Evolutionary conservation across 805 yeast genomes (phyloP).

Genomic region (Nakazawaea ishiwadae): DNA sequence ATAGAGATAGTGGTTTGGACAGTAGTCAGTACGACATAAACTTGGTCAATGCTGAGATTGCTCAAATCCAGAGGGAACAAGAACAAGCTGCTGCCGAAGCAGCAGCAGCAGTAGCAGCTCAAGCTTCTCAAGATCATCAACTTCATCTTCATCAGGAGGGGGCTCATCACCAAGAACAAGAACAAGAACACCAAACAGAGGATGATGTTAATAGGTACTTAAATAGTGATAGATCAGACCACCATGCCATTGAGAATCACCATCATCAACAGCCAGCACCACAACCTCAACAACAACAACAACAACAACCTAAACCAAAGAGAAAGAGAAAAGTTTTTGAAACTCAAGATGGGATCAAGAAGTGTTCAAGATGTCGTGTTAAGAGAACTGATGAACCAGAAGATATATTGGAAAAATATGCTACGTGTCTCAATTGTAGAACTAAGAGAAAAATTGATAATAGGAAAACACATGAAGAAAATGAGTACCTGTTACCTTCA

Average conservation of each 20-base stretch:
- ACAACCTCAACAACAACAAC: background rate
- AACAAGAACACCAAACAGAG: too few relatives aligned
- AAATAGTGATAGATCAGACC: too few relatives aligned
- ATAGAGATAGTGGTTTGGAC: constrained; percentile 5
- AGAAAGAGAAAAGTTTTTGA: constrained; percentile 1
- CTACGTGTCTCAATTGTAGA: constrained; percentile 38
- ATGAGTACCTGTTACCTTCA: constrained; percentile 8
- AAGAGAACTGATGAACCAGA: constrained; percentile 29
- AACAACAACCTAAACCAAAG: background rate
- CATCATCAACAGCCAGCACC: background rate
- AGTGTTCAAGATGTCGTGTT: constrained; percentile 40
- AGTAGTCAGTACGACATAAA: constrained; percentile 10
- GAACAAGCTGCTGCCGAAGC: background rate
- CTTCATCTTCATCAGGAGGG: background rate
- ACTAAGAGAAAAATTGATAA: constrained; percentile 31
- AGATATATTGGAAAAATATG: constrained; percentile 31
- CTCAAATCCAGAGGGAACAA: constrained; percentile 5
- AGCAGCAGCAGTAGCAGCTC: constrained; percentile 5
- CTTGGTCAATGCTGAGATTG: constrained; percentile 10
- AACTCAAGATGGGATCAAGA: constrained; percentile 23
- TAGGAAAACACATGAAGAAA: constrained; percentile 10
- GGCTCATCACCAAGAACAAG: background rate
- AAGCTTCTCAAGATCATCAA: background rate
- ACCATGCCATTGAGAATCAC: too few relatives aligned
- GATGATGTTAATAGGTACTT: too few relatives aligned